Evolutionary conservation across 306 rosid species (phyloP).

Genomic region (Gleditsia sinensis): DNA sequence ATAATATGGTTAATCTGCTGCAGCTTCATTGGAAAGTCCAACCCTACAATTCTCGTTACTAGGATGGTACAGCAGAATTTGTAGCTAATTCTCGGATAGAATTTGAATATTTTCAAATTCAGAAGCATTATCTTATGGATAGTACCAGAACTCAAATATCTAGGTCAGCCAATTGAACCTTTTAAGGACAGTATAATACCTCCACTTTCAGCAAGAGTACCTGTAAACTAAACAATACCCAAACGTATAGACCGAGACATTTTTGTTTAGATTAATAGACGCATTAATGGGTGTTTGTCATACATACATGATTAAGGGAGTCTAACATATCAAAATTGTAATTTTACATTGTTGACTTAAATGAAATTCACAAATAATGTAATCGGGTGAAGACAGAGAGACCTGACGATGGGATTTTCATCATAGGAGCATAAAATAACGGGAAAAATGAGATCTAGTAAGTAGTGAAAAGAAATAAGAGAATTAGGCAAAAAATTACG

Average conservation of each 20-base stretch:
- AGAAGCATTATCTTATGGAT: conserved; percentile 17
- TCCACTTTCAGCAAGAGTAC: conserved; percentile 12
- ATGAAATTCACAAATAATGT: too few relatives aligned
- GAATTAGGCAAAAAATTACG: too few relatives aligned
- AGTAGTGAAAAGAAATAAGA: too few relatives aligned
- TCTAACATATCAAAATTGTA: too few relatives aligned
- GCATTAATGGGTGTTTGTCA: too few relatives aligned
- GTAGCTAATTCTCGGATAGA: conserved; percentile 12
- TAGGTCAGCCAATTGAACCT: conserved; percentile 30
- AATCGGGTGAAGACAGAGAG: too few relatives aligned
- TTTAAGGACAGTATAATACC: not conserved
- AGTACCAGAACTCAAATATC: not conserved
- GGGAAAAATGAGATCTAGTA: too few relatives aligned
- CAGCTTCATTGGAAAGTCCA: conserved; percentile 33
- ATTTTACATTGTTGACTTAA: too few relatives aligned
- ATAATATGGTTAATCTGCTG: conserved; percentile 33
- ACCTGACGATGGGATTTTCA: too few relatives aligned
- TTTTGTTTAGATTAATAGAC: not conserved
- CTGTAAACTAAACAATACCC: conserved; percentile 24
- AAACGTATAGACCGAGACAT: not conserved
- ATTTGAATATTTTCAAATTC: conserved; percentile 14
- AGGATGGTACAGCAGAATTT: conserved; percentile 27
- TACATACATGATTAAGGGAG: too few relatives aligned
- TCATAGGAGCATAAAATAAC: too few relatives aligned
- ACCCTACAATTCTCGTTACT: conserved; percentile 42